These are phyloP conservation scores for Syncephalis plumigaleata DNA, from an alignment of 371 early-diverging fungal genomes.

Conservation along the genomic window DNA sequence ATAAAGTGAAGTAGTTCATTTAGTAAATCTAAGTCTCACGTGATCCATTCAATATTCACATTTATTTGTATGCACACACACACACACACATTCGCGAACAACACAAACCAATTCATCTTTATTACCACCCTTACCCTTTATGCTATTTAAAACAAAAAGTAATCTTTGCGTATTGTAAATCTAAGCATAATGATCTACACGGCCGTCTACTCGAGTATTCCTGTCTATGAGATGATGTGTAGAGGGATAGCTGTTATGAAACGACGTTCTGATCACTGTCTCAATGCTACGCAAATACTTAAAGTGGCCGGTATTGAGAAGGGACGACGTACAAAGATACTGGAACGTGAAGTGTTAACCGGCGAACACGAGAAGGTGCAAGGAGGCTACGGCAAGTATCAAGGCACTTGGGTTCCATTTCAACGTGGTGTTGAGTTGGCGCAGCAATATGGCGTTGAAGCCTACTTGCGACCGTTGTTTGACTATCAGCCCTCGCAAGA, in stretches of 20 bases:
- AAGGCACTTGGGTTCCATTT: conserved; percentile 88
- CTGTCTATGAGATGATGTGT: conserved; percentile 72
- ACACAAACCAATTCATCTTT: no score
- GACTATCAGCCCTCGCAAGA: conserved; percentile 33
- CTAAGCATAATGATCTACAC: conserved; percentile 23
- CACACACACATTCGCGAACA: no score
- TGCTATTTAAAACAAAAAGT: no score
- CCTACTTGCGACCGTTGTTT: conserved; percentile 34
- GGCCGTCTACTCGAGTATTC: conserved; percentile 74
- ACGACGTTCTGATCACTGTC: conserved; percentile 64
- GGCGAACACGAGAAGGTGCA: conserved; percentile 91
- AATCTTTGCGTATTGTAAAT: no score
- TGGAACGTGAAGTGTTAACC: conserved; percentile 69
- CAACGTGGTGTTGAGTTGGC: conserved; percentile 55
- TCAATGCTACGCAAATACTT: conserved; percentile 94
- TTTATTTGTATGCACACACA: no score
- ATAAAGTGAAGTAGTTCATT: no score
- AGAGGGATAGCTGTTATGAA: conserved; percentile 80
- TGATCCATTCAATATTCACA: no score
- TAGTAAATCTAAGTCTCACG: no score
- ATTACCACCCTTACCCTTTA: no score
- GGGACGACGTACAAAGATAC: conserved; percentile 79
- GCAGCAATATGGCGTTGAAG: conserved; percentile 42
- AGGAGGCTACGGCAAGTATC: conserved; percentile 97
- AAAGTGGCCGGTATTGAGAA: conserved; percentile 94